Evolutionary conservation across 2,329 filamentous ascomycete species (phyloP), one percentile per base, ranked within the genome.

Genomic region (Alternaria consortialis): DNA sequence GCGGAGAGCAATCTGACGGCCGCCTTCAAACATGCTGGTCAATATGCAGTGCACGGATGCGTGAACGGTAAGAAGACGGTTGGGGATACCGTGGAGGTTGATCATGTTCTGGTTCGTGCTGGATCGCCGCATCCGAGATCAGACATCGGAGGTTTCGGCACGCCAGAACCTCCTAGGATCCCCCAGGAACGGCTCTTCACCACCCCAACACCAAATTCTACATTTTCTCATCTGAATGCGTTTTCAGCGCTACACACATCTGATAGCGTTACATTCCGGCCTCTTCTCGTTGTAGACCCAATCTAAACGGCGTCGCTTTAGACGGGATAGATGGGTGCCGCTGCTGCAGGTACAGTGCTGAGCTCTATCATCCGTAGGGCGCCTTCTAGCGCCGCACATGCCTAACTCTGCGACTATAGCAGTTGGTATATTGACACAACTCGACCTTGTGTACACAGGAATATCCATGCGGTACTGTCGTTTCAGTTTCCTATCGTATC

Each of bases 401-500:
- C 37, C 42, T 25, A 27, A 23, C 9, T 47, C 55, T 57, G 48
- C 58, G 44, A 51, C 40, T 46, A 37, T 42, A 27, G 29, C 54
- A 60, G 53, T 56, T 55, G 53, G 51, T 58, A 42, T 60, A 44
- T 67, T 47, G 58, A 66, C 56, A 56, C 58, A 51, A 58, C 51
- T 54, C 47, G 46, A 50, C 50, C 53, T 56, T 55, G 23, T 53
- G 46, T 46, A 53, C 27, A 58, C 54, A 48, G 53, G 59, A 51
- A 60, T 39, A 64, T 54, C 64, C 65, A 64, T 68, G 64, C 55
- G 55, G 32, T 52, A 53, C 27, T 36, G 52, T 58, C 52, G 68
- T 74, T 74, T 73, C 69, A 71, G 61, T 65, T 58, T 58, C 63
- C 54, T 60, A 44, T 56, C 56, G 50, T 53, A 56, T 46, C 52